Conservation (phyloP, 2,329 filamentous ascomycete genomes). For the Apiospora marii region DNA sequence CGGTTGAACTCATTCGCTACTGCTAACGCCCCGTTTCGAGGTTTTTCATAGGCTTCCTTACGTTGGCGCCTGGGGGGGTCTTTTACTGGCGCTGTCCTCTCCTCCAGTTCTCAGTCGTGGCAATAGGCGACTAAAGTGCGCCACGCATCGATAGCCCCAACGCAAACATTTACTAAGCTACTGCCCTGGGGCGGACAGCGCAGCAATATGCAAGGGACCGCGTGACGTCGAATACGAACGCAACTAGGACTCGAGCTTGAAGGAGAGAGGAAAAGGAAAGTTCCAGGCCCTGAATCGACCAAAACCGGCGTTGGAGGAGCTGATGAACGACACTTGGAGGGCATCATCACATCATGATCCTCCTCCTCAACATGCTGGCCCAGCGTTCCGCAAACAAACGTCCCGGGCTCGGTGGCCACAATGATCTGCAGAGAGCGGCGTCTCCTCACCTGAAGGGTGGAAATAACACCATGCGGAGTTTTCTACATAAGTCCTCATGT, state of each 20-base stretch:
- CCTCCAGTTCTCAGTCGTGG: background rate
- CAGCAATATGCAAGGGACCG: background rate
- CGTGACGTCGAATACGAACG: conserved; percentile 1
- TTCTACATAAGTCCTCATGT: background rate
- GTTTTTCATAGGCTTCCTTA: background rate
- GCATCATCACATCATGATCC: background rate
- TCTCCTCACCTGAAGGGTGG: background rate
- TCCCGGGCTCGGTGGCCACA: background rate
- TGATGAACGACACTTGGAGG: background rate
- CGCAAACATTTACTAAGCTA: background rate
- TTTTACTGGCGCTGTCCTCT: background rate
- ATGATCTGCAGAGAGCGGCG: background rate
- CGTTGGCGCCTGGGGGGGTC: background rate
- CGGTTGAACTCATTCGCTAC: background rate
- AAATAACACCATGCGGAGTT: background rate
- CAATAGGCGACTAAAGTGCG: background rate
- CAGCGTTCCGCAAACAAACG: background rate
- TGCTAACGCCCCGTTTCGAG: background rate
- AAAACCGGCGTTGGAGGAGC: background rate
- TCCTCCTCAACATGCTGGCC: background rate
- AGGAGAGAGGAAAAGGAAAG: background rate
- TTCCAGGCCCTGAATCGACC: background rate
- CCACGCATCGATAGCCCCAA: conserved; percentile 5
- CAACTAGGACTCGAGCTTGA: background rate
- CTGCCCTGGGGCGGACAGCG: background rate